Base-by-base conservation (phyloP, 371 early-diverging fungal genomes). In the Phascolomyces articulosus region DNA sequence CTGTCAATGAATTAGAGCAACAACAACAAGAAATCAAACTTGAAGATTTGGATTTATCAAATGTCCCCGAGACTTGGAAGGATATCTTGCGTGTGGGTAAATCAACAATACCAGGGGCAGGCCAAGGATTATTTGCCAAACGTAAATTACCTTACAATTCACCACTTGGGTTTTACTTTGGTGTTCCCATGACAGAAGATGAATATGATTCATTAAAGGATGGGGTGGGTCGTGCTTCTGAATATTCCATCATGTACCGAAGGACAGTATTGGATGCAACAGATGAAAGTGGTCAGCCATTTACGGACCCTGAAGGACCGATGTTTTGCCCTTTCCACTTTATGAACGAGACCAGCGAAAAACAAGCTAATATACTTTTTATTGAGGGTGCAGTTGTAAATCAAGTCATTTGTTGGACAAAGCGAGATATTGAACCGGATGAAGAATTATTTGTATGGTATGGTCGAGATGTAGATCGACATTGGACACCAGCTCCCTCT, bases 291-390 rank as follows among this genome's bases (percentile, higher is more conserved):
- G 95, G 95, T 0, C 67, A 81, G 66, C 91, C 94, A 0, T 95
- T 85, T 55, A 80, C 71, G 2, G 87, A 91, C 55, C 85, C 85
- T 0, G 65, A 82, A 9, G 87, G 90, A 4, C 79, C 75, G 10
- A 72, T 88, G 40, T 91, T 84, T 57, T 95, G 96, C 60, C 94
- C 95, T 4, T 94, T 94, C 64, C 95, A 95, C 69, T 95, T 91
- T 69, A 93, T 95, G 91, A 95, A 95, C 67, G 94, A 95, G 70
- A 85, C 89, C 31, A 70, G 77, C 11, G 72, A 78, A 20, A 62
- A 68, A n/a, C 76, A 80, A 11, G 77, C 77, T 41, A 94, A 91
- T 66, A 83, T 95, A 28, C 71, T 75, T 8, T 95, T 95, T 64
- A 74, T 89, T 48, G 94, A 93, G 60, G 96, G 96, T 3, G 68